A percentile compares a stretch with the other conserved stretches of the same genome.
Evolutionary conservation across 331 rosid genomes (phyloP).

Genomic region (Spiraea crenata): DNA sequence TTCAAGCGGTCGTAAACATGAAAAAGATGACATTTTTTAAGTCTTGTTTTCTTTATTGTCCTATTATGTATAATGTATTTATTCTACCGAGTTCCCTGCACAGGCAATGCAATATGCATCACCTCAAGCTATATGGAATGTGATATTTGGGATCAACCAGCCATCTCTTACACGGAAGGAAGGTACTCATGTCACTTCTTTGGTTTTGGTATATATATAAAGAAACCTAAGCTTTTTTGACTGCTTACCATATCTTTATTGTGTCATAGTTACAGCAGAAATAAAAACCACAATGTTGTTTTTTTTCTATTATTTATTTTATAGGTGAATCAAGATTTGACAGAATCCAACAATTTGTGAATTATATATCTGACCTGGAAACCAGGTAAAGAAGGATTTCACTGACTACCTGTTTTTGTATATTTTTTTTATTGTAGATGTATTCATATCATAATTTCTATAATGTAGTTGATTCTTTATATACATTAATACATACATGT

Average conservation of each 20-base stretch:
- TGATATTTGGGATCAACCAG: constrained; percentile 63
- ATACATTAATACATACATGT: not conserved
- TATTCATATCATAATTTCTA: not conserved
- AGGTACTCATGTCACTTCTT: constrained; percentile 36
- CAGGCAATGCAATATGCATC: constrained; percentile 97
- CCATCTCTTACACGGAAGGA: constrained; percentile 61
- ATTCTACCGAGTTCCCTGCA: constrained; percentile 5
- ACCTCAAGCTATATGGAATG: constrained; percentile 86
- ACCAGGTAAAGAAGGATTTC: constrained; percentile 48
- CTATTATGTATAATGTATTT: constrained; percentile 6
- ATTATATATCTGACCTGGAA: constrained; percentile 82
- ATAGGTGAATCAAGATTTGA: constrained; percentile 52
- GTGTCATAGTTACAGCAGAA: constrained; percentile 6
- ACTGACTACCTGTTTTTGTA: not conserved
- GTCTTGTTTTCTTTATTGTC: not conserved
- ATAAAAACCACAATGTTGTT: constrained; percentile 13
- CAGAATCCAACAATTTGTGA: constrained; percentile 78
- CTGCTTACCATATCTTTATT: not conserved
- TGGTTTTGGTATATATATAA: not conserved
- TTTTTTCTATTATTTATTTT: constrained; percentile 31
- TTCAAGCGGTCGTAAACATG: constrained; percentile 12
- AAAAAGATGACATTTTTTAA: constrained; percentile 4
- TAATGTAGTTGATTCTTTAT: not conserved
- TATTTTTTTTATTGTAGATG: not conserved
- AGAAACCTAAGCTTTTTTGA: not conserved